Evolutionary conservation across 495 filamentous ascomycete genomes (phyloP).

Genomic region (Poronia punctata): DNA sequence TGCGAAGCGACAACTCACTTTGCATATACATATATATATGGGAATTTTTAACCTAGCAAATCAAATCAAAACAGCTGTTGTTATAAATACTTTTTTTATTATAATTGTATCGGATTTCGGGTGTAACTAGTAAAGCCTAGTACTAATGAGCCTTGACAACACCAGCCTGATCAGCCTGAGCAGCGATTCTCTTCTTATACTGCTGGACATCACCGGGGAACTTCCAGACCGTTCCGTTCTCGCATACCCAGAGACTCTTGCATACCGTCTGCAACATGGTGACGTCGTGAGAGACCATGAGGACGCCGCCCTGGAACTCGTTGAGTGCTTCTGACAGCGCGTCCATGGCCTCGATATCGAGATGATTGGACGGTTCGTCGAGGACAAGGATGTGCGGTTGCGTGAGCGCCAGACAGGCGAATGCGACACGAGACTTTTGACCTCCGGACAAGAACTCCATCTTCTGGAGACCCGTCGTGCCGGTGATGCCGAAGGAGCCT

Average conservation of each 20-base stretch:
- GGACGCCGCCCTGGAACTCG: conserved; percentile 85
- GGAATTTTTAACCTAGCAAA: no score
- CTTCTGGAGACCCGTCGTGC: conserved; percentile 92
- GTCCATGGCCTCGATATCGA: conserved; percentile 99
- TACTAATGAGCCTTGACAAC: conserved; percentile 60
- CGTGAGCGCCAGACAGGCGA: conserved; percentile 83
- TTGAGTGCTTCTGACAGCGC: conserved; percentile 76
- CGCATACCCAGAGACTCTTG: conserved; percentile 91
- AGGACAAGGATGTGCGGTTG: conserved; percentile 97
- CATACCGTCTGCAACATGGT: conserved; percentile 98
- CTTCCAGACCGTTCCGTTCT: conserved; percentile 90
- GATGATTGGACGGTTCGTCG: conserved; percentile 95
- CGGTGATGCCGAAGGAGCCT: conserved; percentile 96
- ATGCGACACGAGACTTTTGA: conserved; percentile 97
- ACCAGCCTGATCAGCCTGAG: conserved; percentile 81
- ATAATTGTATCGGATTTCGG: no score
- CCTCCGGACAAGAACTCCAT: conserved; percentile 93
- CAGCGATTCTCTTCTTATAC: conserved; percentile 93
- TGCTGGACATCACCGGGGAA: conserved; percentile 93
- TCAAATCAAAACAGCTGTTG: no score
- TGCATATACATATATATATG: no score
- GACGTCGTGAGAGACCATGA: conserved; percentile 99
- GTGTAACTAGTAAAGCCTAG: no score
- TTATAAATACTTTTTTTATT: no score
- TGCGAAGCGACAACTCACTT: no score